phyloP scores from a whole-genome alignment of 257 asterid species.

The Cynanchum wilfordii region DNA sequence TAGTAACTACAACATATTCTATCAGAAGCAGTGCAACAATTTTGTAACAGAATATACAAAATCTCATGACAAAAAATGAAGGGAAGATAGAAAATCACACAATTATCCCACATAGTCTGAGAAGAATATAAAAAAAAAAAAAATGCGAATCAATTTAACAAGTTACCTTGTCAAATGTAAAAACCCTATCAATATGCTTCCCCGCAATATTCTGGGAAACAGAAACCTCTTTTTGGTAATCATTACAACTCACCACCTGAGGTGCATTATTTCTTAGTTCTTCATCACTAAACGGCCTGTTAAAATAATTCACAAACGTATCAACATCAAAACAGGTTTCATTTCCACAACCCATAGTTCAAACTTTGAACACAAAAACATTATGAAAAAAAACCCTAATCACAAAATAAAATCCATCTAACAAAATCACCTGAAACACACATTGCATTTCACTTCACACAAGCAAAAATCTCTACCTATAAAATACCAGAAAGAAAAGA shows the following conservation, averaged over 20 bases:
- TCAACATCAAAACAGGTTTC: background rate
- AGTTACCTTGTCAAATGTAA: conserved; percentile 78
- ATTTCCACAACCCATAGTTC: background rate
- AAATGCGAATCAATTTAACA: background rate
- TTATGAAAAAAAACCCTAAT: background rate
- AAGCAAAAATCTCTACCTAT: background rate
- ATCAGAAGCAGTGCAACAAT: background rate
- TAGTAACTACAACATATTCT: background rate
- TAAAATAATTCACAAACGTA: conserved; percentile 11
- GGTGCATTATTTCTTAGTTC: conserved; percentile 86
- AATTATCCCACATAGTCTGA: background rate
- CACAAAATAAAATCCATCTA: conserved; percentile 9
- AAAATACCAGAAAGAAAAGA: background rate
- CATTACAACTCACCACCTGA: conserved; percentile 81
- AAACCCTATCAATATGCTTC: conserved; percentile 78
- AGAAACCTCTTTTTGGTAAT: conserved; percentile 67
- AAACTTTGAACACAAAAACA: background rate
- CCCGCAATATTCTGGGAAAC: conserved; percentile 88
- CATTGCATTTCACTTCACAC: background rate
- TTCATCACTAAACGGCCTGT: conserved; percentile 85
- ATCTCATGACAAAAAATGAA: background rate
- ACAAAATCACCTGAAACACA: background rate
- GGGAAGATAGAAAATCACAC: background rate
- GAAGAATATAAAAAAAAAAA: background rate
- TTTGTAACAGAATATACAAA: background rate